Percentiles rank a stretch among this genome's conserved stretches.
Evolutionary conservation across 352 stramenopile species (phyloP).

Genomic region (Phytophthora meadii): DNA sequence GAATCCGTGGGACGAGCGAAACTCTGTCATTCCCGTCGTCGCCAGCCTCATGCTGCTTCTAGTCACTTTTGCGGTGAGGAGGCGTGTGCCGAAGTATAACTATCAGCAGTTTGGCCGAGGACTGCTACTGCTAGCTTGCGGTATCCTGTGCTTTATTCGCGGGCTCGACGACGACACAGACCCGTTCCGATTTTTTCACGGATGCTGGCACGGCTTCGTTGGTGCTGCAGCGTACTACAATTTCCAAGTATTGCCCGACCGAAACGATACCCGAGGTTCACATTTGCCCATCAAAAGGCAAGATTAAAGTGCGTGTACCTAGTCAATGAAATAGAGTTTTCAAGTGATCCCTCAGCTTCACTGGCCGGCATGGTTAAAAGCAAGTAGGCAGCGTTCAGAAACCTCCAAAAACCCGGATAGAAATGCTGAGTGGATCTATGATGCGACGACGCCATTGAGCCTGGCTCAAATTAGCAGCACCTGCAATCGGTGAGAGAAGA

Average conservation of each 20-base stretch:
- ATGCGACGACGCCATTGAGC: constrained; percentile 6
- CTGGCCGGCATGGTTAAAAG: too few species aligned
- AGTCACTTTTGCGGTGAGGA: constrained; percentile 45
- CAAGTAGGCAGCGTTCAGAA: too few species aligned
- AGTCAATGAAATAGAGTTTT: constrained; percentile 18
- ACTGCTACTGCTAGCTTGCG: constrained; percentile 54
- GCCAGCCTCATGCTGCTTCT: constrained; percentile 54
- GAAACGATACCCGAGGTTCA: constrained; percentile 23
- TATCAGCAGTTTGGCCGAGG: constrained; percentile 55
- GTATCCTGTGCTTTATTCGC: constrained; percentile 63
- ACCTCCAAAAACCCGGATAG: too few species aligned
- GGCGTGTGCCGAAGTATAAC: constrained; percentile 61
- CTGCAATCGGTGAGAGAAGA: constrained; percentile 7
- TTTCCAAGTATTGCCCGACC: constrained; percentile 61
- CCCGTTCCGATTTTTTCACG: constrained; percentile 84
- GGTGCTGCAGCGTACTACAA: constrained; percentile 78
- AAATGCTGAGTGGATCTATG: neutral
- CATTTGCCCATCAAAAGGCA: constrained; percentile 52
- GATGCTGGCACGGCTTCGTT: constrained; percentile 82
- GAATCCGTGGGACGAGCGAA: constrained; percentile 77
- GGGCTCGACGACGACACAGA: constrained; percentile 78
- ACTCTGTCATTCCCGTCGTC: constrained; percentile 57
- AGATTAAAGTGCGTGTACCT: constrained; percentile 16
- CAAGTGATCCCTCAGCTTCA: neutral
- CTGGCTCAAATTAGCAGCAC: constrained; percentile 9